Base-by-base conservation (phyloP, 805 yeast species). In the Kazachstania psychrophila region DNA sequence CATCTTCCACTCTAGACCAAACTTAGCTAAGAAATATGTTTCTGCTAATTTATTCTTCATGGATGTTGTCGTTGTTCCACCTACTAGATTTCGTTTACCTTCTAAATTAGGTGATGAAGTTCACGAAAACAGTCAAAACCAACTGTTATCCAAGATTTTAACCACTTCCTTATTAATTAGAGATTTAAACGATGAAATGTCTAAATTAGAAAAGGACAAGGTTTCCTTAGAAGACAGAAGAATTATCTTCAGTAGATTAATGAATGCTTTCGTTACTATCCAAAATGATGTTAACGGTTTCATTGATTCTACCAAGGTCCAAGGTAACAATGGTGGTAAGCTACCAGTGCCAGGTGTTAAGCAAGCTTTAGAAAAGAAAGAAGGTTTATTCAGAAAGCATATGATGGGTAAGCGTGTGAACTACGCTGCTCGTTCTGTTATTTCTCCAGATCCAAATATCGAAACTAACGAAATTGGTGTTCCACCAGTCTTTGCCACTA, bases 391-490 rank as follows among this genome's bases (percentile, higher is more conserved):
- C 71, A 77, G 99, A 69, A 92, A 89, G 60, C 95, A 92, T 58
- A 92, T 92, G 98, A 92, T 92, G 99, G 99, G 99, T 60, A 92
- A 92, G 71, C 87, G 99, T 70, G 99, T 92, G 42, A 94, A 92
- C 61, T 89, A 85, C 56, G 96, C 97, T 37, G 98, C 98, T 35
- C 86, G 99, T 66, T 89, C 98, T 8, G 99, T 92, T 52, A 92
- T 92, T 64, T 88, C 97, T 6, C 97, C 97, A 5, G 99, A 92
- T 66, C 99, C 99, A 39, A 92, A 83, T 68, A 72, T 92, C 51
- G 98, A 92, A 66, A 94, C 98, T 11, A 86, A 88, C 58, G 96
- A 92, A 64, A 89, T 92, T 57, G 99, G 98, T 66, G 89, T 92
- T 39, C 99, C 99, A 23, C 98, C 98, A 0, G 98, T 94, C 12